Conservation (phyloP, 176 grass and related monocot species). For the Puya raimondii region DNA sequence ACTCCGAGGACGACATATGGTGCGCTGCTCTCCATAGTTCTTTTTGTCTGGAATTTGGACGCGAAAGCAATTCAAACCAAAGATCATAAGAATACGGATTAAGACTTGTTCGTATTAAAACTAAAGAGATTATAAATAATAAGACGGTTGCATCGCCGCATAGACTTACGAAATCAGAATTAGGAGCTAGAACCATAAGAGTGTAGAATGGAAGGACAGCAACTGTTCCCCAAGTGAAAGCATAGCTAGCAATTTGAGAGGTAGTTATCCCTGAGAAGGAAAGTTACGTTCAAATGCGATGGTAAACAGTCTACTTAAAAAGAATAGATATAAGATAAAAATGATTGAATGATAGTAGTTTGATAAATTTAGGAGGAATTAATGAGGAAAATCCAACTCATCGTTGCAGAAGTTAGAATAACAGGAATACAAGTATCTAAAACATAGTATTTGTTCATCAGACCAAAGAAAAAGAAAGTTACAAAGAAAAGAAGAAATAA, state of each 20-base stretch:
- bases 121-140: background rate
- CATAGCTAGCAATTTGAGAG: conserved; percentile 70
- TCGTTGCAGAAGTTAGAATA: background rate
- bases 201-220: conserved; percentile 96
- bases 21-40: conserved; percentile 61
- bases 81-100: background rate
- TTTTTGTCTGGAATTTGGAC: conserved; percentile 47
- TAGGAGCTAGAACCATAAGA: conserved; percentile 91
- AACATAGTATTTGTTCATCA: background rate
- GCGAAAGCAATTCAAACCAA: background rate
- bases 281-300: background rate
- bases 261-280: conserved; percentile 44
- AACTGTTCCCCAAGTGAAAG: conserved; percentile 81
- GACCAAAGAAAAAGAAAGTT: background rate
- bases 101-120: background rate
- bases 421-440: background rate
- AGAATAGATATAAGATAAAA: background rate
- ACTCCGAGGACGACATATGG: conserved; percentile 62
- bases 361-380: background rate
- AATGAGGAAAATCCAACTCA: background rate
- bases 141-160: background rate
- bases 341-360: background rate
- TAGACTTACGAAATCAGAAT: conserved; percentile 57
- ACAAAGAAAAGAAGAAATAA: background rate
- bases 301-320: background rate